Evolutionary conservation across 2,329 filamentous ascomycete species (phyloP), one percentile per base, ranked within the genome.

Genomic region (Emmonsiellopsis sp.): DNA sequence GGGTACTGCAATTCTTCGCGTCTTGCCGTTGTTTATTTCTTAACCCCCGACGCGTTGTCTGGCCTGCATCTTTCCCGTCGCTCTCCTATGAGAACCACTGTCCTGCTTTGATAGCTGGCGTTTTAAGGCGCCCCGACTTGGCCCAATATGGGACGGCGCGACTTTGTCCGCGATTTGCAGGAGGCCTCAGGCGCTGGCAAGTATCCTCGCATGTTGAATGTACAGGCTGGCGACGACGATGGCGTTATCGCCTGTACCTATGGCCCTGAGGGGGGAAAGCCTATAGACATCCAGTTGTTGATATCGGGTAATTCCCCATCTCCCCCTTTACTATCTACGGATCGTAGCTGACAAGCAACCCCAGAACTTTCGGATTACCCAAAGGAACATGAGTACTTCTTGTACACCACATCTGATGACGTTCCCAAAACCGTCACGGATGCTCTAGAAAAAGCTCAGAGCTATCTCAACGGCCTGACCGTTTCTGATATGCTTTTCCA

Each of bases 181-280:
- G 68, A 70, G 43, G 74, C 69, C 6, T 70, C 67, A 6, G 56
- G 62, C 11, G 61, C 64, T 42, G 62, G 68, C 17, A 61, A 61
- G 2, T 71, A 81, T 46, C 57, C 71, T 1, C 70, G 76, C 48
- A 73, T 93, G 47, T 70, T 70, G 47, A 64, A 74, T 36, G 70
- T 95, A 27, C 70, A 71, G 36, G 71, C 74, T 37, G 86, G 86
- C 13, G 81, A 84, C 5, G 84, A 86, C 34, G 86, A 92, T 66
- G 87, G 86, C 49, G 82, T 87, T 53, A 75, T 94, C 53, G 77
- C 77, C 11, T 86, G 92, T 65, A 74, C 68, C 4, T 87, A 77
- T 59, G 56, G 63, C 42, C 68, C 70, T 36, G 53, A 62, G 21
- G 61, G 64, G 5, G 39, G 44, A 9, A 51, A 56, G 4, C 45